Base-by-base conservation (phyloP, 2,329 filamentous ascomycete species). In the Cordyceps tenuipes region DNA sequence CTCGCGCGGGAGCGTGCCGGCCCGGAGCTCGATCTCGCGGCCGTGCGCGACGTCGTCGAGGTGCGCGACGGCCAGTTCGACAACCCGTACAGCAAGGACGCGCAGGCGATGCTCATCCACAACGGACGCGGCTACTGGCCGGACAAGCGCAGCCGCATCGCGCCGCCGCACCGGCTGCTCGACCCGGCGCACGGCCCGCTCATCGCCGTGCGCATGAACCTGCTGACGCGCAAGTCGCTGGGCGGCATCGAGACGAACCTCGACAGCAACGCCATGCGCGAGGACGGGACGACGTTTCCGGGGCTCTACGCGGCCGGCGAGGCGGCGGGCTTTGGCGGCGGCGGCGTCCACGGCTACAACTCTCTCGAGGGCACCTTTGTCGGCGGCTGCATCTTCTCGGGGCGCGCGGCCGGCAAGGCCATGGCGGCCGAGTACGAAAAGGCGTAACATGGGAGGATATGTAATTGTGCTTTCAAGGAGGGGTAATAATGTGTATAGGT, bases 311-410 rank as follows among this genome's bases (percentile, higher is more conserved):
- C 83, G 0, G 83, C 82, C 0, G 83, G 83, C 6, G 83, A 86
- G 67, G 81, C 74, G 1, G 82, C 82, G 0, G 83, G 83, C 0
- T 86, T 86, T 61, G 83, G 83, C 0, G 83, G 83, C 2, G 83
- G 83, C 2, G 83, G 83, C 17, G 80, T 85, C 0, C 83, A 86
- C 64, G 83, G 83, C 0, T 85, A 86, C 65, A 83, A 75, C 64
- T 80, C 83, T 1, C 77, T 86, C 41, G 83, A 86, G 68, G 83
- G 83, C 0, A 85, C 83, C 0, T 86, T 86, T 66, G 65, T 86
- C 4, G 83, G 83, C 15, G 83, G 83, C 0, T 86, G 83, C 61
- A 84, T 86, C 64, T 86, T 86, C 64, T 85, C 82, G 0, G 83
- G 83, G 0, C 71, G 82, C 6, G 78, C 78, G 0, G 83, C 82